Percentiles rank a stretch among this genome's conserved stretches.
Conservation (phyloP, 371 early-diverging fungal species). For the Choanephora cucurbitarum region DNA sequence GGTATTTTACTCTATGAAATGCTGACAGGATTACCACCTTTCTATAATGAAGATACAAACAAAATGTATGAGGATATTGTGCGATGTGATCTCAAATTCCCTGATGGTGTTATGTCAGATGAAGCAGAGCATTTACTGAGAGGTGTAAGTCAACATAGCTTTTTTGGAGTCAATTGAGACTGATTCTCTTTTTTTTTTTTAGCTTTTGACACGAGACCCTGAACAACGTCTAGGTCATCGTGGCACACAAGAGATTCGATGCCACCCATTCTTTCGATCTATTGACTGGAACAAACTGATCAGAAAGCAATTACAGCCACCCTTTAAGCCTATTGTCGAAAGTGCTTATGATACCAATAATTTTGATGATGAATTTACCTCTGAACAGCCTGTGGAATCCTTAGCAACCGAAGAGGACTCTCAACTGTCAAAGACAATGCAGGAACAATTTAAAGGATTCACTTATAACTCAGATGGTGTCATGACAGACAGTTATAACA, state of each 20-base stretch:
- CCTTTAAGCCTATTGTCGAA: conserved; percentile 90
- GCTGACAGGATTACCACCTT: conserved; percentile 93
- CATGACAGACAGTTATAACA: conserved; percentile 41
- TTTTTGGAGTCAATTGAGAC: too few species aligned
- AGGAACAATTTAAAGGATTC: conserved; percentile 96
- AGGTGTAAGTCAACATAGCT: conserved; percentile 47
- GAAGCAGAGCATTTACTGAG: conserved; percentile 74
- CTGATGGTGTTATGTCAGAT: conserved; percentile 74
- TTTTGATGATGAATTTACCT: conserved; percentile 82
- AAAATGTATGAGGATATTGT: conserved; percentile 96
- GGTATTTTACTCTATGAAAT: conserved; percentile 97
- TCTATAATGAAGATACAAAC: conserved; percentile 94
- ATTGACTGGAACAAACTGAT: conserved; percentile 89
- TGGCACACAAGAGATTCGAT: conserved; percentile 88
- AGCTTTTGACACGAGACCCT: conserved; percentile 84
- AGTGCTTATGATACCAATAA: conserved; percentile 79
- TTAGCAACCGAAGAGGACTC: conserved; percentile 67
- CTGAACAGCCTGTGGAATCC: conserved; percentile 88
- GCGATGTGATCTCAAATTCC: conserved; percentile 81
- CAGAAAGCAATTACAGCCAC: conserved; percentile 88
- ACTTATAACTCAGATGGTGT: conserved; percentile 46
- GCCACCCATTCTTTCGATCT: conserved; percentile 90
- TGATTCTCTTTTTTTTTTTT: conserved; percentile 1
- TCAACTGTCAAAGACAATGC: conserved; percentile 85
- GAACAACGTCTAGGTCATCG: conserved; percentile 80